Conservation (phyloP, 176 grass and related monocot genomes). For the Metroxylon sagu region DNA sequence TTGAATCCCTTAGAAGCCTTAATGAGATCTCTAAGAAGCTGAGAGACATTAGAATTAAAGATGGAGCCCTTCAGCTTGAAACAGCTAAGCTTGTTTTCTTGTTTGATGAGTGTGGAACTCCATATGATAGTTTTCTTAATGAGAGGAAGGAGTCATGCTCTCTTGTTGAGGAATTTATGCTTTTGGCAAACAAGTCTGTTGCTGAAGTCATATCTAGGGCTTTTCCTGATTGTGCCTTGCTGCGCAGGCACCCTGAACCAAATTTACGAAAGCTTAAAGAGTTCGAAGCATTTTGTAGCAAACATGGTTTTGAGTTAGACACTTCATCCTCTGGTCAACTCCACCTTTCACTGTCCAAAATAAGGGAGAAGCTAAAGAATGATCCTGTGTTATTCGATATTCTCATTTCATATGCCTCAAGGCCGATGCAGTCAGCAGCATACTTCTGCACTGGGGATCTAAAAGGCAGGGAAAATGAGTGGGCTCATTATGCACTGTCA, state of each 20-base stretch:
- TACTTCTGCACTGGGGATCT: constrained; percentile 80
- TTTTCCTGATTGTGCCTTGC: constrained; percentile 76
- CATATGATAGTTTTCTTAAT: constrained; percentile 57
- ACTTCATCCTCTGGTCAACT: constrained; percentile 83
- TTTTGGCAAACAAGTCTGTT: constrained; percentile 86
- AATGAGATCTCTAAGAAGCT: constrained; percentile 60
- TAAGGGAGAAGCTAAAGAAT: constrained; percentile 67
- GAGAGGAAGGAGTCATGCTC: constrained; percentile 60
- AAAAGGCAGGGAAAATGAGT: constrained; percentile 66
- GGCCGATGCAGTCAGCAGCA: constrained; percentile 72
- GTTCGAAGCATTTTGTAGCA: constrained; percentile 74
- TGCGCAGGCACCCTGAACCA: constrained; percentile 85
- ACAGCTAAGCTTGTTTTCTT: constrained; percentile 72
- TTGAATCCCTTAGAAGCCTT: constrained; percentile 55
- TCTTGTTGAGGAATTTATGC: constrained; percentile 89
- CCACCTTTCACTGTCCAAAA: constrained; percentile 71
- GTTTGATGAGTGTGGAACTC: constrained; percentile 75
- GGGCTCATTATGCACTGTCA: constrained; percentile 80
- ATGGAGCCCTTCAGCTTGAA: constrained; percentile 70
- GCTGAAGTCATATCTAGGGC: constrained; percentile 89
- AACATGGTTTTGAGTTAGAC: constrained; percentile 80
- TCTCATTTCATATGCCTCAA: constrained; percentile 90
- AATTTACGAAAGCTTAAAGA: constrained; percentile 71
- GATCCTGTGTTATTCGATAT: constrained; percentile 85
- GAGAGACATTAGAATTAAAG: constrained; percentile 75